A percentile compares a stretch with the other conserved stretches of the same genome.
Conservation (phyloP, 2,329 filamentous ascomycete species). For the Cladophialophora psammophila region DNA sequence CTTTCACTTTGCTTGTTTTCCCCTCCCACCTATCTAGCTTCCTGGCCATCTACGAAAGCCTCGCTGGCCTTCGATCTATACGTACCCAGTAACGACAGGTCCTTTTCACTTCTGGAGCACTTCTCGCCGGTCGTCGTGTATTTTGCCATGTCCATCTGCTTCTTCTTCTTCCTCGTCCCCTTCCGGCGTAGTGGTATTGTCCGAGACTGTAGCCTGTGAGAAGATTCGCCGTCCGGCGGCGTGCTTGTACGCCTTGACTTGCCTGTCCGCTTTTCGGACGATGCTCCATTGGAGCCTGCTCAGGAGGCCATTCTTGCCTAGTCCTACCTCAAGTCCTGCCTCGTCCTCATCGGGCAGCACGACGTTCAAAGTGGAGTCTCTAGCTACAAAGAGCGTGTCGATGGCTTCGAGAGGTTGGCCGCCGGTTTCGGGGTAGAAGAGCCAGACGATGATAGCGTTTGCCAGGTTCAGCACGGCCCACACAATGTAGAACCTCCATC, state of each 20-base stretch:
- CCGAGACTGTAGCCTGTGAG: slow-evolving; percentile 6
- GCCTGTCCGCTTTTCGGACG: slow-evolving; percentile 17
- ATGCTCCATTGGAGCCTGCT: slow-evolving; percentile 21
- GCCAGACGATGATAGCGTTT: slow-evolving; percentile 20
- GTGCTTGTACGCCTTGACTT: slow-evolving; percentile 20
- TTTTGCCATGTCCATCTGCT: not conserved
- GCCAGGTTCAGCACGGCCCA: slow-evolving; percentile 45
- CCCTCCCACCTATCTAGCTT: no score
- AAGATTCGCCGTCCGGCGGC: not conserved
- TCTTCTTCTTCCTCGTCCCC: not conserved
- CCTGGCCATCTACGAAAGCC: no score
- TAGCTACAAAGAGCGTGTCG: slow-evolving; percentile 52
- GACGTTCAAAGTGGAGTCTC: slow-evolving; percentile 6
- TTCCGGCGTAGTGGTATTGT: not conserved
- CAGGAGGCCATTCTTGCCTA: not conserved
- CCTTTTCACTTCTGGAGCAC: not conserved
- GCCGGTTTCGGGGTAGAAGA: slow-evolving; percentile 61
- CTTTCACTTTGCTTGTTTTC: no score
- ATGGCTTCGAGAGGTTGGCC: slow-evolving; percentile 70
- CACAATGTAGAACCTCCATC: slow-evolving; percentile 63
- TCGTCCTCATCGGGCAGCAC: not conserved
- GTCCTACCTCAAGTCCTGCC: not conserved
- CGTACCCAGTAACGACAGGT: no score
- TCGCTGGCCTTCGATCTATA: no score
- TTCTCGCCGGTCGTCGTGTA: not conserved